These are phyloP conservation scores for Cercospora zeae-maydis DNA, from an alignment of 2,329 filamentous ascomycete species.

Conservation along the genomic window DNA sequence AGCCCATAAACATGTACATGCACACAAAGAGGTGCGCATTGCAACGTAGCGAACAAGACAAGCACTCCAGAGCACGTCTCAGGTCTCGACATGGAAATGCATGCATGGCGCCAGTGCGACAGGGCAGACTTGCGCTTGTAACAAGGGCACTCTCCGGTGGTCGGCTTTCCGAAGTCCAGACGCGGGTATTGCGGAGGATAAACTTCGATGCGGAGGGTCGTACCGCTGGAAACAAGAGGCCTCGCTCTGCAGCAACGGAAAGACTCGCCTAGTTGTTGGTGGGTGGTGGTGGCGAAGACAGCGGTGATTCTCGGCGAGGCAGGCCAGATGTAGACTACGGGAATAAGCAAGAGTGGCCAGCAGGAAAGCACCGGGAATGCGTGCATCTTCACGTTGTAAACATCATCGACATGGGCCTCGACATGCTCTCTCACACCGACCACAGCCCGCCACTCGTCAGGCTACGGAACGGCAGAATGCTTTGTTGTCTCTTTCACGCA, in stretches of 20 bases:
- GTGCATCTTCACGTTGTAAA: background rate
- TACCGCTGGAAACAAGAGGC: background rate
- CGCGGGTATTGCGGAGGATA: background rate
- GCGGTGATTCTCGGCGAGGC: background rate
- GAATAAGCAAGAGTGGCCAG: background rate
- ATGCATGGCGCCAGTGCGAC: background rate
- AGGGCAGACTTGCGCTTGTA: background rate
- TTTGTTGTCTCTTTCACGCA: conserved; percentile 4
- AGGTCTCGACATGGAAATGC: background rate
- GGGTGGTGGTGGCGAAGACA: background rate
- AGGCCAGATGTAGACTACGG: background rate
- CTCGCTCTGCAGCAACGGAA: background rate
- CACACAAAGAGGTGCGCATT: background rate
- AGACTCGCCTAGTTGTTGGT: background rate
- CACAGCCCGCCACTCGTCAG: background rate
- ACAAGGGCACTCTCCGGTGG: background rate
- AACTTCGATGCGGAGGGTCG: background rate
- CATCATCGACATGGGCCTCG: conserved; percentile 1
- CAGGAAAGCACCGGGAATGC: background rate
- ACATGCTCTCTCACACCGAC: background rate
- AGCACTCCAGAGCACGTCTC: background rate
- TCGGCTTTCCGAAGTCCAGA: background rate
- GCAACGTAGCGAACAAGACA: background rate
- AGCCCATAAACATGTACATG: too few species aligned
- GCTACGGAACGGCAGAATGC: background rate